Base-by-base conservation (phyloP, 352 stramenopile species). In the Plasmopara muralis region DNA sequence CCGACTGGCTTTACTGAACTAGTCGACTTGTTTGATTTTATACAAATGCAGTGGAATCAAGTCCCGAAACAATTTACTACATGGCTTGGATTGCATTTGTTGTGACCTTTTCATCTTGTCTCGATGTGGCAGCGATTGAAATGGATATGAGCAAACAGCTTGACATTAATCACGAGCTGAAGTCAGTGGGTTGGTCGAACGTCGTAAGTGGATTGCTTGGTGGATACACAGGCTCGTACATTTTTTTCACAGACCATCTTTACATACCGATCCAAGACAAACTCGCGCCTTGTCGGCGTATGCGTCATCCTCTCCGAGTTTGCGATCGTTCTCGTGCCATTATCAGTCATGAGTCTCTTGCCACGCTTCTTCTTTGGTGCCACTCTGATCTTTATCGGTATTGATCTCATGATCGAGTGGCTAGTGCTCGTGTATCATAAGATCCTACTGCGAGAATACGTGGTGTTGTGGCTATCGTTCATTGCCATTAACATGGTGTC, bases 181-280 rank as follows among this genome's bases (percentile, higher is more conserved):
- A 75, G 38, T 95, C 84, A 25, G 95, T 99, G 10, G 97, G 97
- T 4, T 92, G 97, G 62, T 97, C 86, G 31, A 99, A 99, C 71
- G 62, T 98, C 12, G 66, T 98, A 5, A 98, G 84, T 44, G 97
- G 97, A 0, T 15, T 98, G 33, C 83, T 93, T 0, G 96, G 96
- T 25, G 97, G 97, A 43, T 99, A 98, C 74, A 98, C 95, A 9
- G 97, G 97, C 7, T 97, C 83, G 20, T 99, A 99, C 70, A 99
- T 99, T 56, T 99, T n/a, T 99, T 69, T 97, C 80, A 30, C 96
- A 99, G 77, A 98, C 93, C 15, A 98, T 99, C 57, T 98, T 99
- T 68, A 98, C 95, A 16, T 97, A 93, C 65, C 80, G 89, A 6
- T 96, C 90, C 57, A 87, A 88, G 50, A 87, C 85, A 60, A 90